A percentile compares a stretch with the other conserved stretches of the same genome.
These are phyloP conservation scores for Penicillium italicum DNA, from an alignment of 2,329 filamentous ascomycete species.

Conservation along the genomic window DNA sequence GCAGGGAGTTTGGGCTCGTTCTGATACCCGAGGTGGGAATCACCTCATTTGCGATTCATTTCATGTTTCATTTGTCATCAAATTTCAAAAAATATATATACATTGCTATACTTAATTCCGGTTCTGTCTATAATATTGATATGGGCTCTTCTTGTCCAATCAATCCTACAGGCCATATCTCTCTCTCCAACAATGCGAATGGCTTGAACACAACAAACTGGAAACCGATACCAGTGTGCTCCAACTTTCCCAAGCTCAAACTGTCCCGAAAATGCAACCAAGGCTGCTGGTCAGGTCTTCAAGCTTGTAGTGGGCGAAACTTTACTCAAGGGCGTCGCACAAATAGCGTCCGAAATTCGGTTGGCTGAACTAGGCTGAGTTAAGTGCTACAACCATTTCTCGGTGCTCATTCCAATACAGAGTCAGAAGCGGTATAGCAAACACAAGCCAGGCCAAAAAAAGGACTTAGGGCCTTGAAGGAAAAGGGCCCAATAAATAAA, in stretches of 20 bases:
- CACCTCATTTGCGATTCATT: background rate
- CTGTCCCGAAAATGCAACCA: background rate
- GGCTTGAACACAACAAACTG: background rate
- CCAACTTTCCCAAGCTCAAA: background rate
- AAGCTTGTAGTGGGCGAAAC: background rate
- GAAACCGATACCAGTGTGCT: background rate
- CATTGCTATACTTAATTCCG: background rate
- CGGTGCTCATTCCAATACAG: background rate
- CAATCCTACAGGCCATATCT: background rate
- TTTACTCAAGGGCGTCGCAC: background rate
- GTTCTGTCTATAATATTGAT: background rate
- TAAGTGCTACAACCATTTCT: background rate
- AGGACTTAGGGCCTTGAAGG: background rate
- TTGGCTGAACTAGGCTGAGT: background rate
- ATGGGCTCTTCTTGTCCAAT: background rate
- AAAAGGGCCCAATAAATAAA: background rate
- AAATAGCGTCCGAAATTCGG: background rate
- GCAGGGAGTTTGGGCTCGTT: background rate
- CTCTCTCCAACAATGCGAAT: background rate
- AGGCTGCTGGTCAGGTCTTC: background rate
- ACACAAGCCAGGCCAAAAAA: background rate
- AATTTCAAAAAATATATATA: background rate
- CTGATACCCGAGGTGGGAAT: constrained; percentile 4
- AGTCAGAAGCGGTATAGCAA: background rate
- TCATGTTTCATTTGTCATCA: background rate